Conservation (phyloP, 805 yeast species). For the Debaryomyces tyrocola region DNA sequence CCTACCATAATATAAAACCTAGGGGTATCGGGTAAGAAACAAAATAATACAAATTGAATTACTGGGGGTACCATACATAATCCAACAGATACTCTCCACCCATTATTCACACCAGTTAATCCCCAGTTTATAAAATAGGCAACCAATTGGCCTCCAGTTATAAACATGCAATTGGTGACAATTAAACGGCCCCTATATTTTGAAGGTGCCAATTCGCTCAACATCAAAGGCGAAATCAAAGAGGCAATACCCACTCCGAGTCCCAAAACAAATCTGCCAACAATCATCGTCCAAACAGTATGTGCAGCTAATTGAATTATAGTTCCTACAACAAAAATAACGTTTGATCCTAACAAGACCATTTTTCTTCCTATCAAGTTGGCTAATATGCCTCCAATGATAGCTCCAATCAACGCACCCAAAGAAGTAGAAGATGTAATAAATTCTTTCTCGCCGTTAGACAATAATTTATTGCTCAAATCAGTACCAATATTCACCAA, state of each 20-base stretch:
- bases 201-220: conserved; percentile 89
- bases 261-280: conserved; percentile 90
- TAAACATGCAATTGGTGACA: conserved; percentile 81
- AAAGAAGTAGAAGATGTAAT: conserved; percentile 94
- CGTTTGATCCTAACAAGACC: conserved; percentile 78
- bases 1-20: conserved; percentile 80
- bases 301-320: conserved; percentile 79
- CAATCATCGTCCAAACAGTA: conserved; percentile 87
- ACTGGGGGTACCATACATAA: conserved; percentile 85
- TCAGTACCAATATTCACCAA: conserved; percentile 82
- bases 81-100: conserved; percentile 94
- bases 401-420: conserved; percentile 83
- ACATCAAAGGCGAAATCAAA: conserved; percentile 88
- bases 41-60: conserved; percentile 70
- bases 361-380: conserved; percentile 84
- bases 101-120: conserved; percentile 65
- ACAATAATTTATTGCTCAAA: conserved; percentile 54
- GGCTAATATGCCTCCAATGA: conserved; percentile 78
- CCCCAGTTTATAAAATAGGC: conserved; percentile 96
- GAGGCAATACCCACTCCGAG: conserved; percentile 97
- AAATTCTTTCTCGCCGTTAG: conserved; percentile 81
- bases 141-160: conserved; percentile 92
- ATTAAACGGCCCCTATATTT: conserved; percentile 89
- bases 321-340: conserved; percentile 83
- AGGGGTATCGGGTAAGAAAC: conserved; percentile 94